Evolutionary conservation across 371 early-diverging fungal genomes (phyloP).

Genomic region (Mucor velutinosus): DNA sequence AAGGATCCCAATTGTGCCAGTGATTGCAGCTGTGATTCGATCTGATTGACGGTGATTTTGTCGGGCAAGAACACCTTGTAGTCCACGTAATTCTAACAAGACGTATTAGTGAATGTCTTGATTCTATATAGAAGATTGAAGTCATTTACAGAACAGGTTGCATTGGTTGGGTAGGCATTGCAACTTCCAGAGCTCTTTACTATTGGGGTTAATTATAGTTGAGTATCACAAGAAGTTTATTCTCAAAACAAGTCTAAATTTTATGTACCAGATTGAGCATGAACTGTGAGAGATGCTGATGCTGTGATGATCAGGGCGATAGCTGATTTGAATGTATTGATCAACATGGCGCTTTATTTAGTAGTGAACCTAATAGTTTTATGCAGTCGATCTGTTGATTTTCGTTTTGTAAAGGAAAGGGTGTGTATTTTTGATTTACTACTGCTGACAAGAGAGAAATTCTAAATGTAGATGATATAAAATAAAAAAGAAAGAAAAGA

Average conservation of each 20-base stretch:
- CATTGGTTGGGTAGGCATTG: constrained; percentile 18
- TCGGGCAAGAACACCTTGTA: constrained; percentile 23
- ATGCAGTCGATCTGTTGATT: background rate
- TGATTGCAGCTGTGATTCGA: constrained; percentile 15
- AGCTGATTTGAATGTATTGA: constrained; percentile 2
- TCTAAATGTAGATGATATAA: background rate
- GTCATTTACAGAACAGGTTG: constrained; percentile 22
- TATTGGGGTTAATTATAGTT: background rate
- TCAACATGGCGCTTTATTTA: constrained; percentile 2
- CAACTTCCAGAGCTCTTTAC: constrained; percentile 17
- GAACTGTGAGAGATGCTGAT: constrained; percentile 1
- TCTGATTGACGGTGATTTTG: background rate
- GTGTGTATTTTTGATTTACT: background rate
- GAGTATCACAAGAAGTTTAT: background rate
- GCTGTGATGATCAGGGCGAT: background rate
- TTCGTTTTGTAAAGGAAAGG: background rate
- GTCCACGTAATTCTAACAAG: constrained; percentile 18
- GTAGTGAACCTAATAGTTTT: background rate
- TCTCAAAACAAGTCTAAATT: background rate
- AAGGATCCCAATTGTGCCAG: constrained; percentile 3
- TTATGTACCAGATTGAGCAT: constrained; percentile 11
- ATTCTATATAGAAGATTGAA: background rate
- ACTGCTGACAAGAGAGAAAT: background rate
- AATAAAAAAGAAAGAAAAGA: constrained; percentile 1
- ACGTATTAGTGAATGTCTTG: background rate